Percentiles rank a stretch among this genome's conserved stretches.
Evolutionary conservation across 257 asterid genomes (phyloP).

Genomic region (Penstemon barbatus): DNA sequence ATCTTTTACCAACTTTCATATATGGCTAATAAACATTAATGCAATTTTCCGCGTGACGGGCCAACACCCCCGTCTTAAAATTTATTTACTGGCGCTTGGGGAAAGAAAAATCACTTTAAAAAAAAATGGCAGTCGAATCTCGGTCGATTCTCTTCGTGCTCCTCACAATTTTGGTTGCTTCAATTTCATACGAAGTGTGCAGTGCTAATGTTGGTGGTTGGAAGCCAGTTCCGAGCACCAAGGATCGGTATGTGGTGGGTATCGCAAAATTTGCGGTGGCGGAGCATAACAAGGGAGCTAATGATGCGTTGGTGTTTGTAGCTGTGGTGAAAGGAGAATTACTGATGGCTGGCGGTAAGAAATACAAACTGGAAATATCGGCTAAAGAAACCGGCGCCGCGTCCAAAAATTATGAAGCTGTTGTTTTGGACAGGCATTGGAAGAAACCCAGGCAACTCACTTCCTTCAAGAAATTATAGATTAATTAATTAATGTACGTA

Average conservation of each 20-base stretch:
- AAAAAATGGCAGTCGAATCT: neutral
- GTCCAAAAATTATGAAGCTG: neutral
- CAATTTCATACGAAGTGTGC: neutral
- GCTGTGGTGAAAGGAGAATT: neutral
- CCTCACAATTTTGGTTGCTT: neutral
- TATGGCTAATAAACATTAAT: too few species aligned
- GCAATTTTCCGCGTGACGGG: too few species aligned
- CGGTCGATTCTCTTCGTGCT: neutral
- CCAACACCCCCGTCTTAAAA: too few species aligned
- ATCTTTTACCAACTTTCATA: too few species aligned
- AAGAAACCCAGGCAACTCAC: neutral
- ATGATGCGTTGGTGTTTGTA: neutral
- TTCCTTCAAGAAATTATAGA: neutral
- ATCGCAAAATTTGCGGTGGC: neutral
- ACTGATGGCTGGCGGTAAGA: neutral
- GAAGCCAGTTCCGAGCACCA: neutral
- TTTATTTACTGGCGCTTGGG: too few species aligned
- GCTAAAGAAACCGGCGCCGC: neutral
- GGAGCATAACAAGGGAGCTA: neutral
- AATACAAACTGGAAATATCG: neutral
- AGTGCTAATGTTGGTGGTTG: neutral
- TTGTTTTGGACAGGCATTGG: slow-evolving; percentile 3
- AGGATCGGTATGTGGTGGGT: neutral
- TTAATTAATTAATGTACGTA: neutral
- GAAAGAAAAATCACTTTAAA: neutral